These are phyloP conservation scores for Amyloporia xantha DNA, from an alignment of 768 basidiomycete species.

Conservation along the genomic window DNA sequence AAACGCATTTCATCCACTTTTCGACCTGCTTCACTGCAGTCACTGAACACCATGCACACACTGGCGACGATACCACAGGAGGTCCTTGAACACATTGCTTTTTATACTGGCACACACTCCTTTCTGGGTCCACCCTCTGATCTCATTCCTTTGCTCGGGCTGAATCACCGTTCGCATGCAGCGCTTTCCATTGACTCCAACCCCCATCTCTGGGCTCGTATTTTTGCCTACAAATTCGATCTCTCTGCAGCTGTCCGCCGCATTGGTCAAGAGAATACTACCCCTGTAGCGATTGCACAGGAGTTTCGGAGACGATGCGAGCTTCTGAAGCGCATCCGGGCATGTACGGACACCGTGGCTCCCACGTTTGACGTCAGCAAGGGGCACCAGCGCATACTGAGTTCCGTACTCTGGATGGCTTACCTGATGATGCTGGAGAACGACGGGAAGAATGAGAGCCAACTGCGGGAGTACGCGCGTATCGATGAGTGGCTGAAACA, in stretches of 20 bases:
- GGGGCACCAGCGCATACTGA: slow-evolving; percentile 6
- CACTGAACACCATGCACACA: slow-evolving; percentile 6
- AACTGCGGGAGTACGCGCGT: slow-evolving; percentile 62
- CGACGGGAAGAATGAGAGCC: slow-evolving; percentile 62
- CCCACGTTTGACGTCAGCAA: slow-evolving; percentile 11
- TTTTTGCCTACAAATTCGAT: slow-evolving; percentile 69
- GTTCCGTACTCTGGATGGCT: slow-evolving; percentile 30
- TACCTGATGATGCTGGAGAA: slow-evolving; percentile 82
- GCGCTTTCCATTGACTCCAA: slow-evolving; percentile 48
- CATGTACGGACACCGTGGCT: slow-evolving; percentile 23
- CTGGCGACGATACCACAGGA: slow-evolving; percentile 55
- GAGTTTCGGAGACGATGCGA: slow-evolving; percentile 62
- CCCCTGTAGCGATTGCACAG: slow-evolving; percentile 42
- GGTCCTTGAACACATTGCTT: slow-evolving; percentile 74
- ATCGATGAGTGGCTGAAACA: slow-evolving; percentile 59
- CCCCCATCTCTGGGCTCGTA: slow-evolving; percentile 64
- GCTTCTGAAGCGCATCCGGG: slow-evolving; percentile 50
- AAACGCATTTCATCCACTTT: background rate
- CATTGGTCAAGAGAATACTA: slow-evolving; percentile 34
- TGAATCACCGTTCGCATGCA: slow-evolving; percentile 42
- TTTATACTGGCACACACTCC: slow-evolving; percentile 45
- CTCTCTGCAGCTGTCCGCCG: slow-evolving; percentile 41
- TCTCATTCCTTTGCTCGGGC: slow-evolving; percentile 48
- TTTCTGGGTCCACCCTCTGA: slow-evolving; percentile 56
- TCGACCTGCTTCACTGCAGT: background rate